Base-by-base conservation (phyloP, 306 rosid species). In the Dalbergia oliveri region DNA sequence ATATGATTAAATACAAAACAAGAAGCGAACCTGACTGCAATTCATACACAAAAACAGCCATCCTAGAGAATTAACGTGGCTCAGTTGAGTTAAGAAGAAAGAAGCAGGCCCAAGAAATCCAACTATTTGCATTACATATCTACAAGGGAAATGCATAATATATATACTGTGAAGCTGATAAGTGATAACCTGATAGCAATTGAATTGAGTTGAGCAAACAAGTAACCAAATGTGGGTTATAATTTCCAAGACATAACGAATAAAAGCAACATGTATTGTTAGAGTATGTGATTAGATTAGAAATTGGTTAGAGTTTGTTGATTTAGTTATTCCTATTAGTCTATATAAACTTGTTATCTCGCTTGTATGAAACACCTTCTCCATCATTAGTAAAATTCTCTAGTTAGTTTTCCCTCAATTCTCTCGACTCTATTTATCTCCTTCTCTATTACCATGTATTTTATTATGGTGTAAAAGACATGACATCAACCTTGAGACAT, bases 1-100 rank as follows among this genome's bases (percentile, higher is more conserved):
- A 81, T 69, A 45, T 43, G 60, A 11, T 83, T 50, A 35, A 39
- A 58, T 62, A 56, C 19, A 23, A 34, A 66, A 74, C 41, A 69
- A 79, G 73, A 81, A 61, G 64, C 84, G 71, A 64, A 95, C 98
- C 99, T 93, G 99, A 66, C 99, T 95, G 88, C 99, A 93, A 6
- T 97, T 92, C 98, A 91, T 95, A 76, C 99, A 95, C 76, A 93
- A 60, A 84, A 95, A 26, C 97, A 70, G 99, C 99, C 93, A 93
- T 88, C 18, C 82, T 23, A 98, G 99, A 88, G 99, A 93, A 80
- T 91, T 69, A 12, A 93, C 54, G 60, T 91, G 98, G 90, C 98
- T 93, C 92, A 95, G 79, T 76, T 95, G 99, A 77, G 99, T 93
- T 54, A 95, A 85, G 93, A 95, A 95, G 88, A 95, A 95, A 79